Evolutionary conservation across 768 basidiomycete species (phyloP), one percentile per base, ranked within the genome.

Genomic region (Tylopilus intermedius): DNA sequence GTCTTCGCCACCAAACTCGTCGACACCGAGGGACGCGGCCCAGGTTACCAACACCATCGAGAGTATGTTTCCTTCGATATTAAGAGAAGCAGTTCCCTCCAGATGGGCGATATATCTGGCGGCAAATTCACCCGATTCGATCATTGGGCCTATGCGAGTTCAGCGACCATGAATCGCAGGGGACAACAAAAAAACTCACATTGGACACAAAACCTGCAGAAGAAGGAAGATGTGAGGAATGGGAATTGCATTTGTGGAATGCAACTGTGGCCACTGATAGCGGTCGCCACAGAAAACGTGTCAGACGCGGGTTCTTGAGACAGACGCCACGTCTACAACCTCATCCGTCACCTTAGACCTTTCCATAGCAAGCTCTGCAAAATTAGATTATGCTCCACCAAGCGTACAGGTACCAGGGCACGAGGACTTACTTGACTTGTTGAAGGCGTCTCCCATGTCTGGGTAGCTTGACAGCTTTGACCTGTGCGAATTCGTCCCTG

Each of bases 401-500:
- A 30, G 51, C 13, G 50, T 29, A 46, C 22, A 33, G 26, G 37
- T 40, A 7, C 5, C 21, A 50, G n/a, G 50, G 59, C 32, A 62
- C 32, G 40, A 46, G 57, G 32, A 77, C 88, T 53, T 60, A 89
- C 89, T 91, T 87, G 67, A 87, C 90, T 73, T 90, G 86, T 62
- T 90, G 90, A 11, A 90, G 75, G 30, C 88, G 82, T 42, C 88
- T 79, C 22, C 89, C 89, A 47, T 86, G 83, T 56, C 87, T 72
- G 18, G 94, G 78, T 29, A 92, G 72, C 70, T 94, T 95, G 55
- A 90, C 90, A 2, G 90, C 88, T 65, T 94, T 94, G 42, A 93
- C 83, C 60, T 93, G 86, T 21, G 90, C 90, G 62, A 90, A 94
- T 65, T 94, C 93, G 66, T 95, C 93, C 22, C 92, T 95, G 59